Conservation (phyloP, 768 basidiomycete species). For the Agrocybe praecox region DNA sequence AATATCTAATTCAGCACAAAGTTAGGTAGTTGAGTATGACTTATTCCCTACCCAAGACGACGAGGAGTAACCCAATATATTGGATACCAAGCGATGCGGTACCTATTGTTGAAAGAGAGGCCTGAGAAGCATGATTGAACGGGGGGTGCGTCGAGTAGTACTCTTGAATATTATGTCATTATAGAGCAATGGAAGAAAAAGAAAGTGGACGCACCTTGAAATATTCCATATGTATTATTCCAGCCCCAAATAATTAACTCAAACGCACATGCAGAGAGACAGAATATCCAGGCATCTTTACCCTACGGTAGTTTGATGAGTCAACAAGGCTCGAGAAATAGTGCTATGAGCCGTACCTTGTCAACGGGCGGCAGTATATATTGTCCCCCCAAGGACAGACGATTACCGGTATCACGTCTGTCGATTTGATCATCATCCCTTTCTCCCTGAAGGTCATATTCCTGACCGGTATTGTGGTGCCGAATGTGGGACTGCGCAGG, state of each 20-base stretch:
- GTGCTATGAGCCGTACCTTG: too few relatives aligned
- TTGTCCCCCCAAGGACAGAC: too few relatives aligned
- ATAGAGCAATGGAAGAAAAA: not conserved
- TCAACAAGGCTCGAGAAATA: too few relatives aligned
- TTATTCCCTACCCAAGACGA: not conserved
- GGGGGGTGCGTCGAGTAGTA: constrained; percentile 7
- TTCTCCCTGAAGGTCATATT: too few relatives aligned
- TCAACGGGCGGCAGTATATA: too few relatives aligned
- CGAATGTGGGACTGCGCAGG: too few relatives aligned
- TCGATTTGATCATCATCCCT: too few relatives aligned
- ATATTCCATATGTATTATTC: constrained; percentile 7
- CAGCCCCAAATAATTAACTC: constrained; percentile 5
- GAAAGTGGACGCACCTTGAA: not conserved
- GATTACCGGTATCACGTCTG: too few relatives aligned
- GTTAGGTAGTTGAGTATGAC: not conserved
- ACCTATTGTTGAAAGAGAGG: constrained; percentile 2
- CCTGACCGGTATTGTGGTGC: too few relatives aligned
- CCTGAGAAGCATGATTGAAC: constrained; percentile 1
- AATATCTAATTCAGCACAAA: not conserved
- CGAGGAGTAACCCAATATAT: not conserved
- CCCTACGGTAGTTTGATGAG: too few relatives aligned
- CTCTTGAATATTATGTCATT: not conserved
- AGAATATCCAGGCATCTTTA: constrained; percentile 1
- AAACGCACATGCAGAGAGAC: not conserved
- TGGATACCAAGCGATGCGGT: constrained; percentile 8